These are phyloP conservation scores for Neotropicomus parvogracilis DNA, from an alignment of 1,284 basidiomycete genomes.

Conservation along the genomic window DNA sequence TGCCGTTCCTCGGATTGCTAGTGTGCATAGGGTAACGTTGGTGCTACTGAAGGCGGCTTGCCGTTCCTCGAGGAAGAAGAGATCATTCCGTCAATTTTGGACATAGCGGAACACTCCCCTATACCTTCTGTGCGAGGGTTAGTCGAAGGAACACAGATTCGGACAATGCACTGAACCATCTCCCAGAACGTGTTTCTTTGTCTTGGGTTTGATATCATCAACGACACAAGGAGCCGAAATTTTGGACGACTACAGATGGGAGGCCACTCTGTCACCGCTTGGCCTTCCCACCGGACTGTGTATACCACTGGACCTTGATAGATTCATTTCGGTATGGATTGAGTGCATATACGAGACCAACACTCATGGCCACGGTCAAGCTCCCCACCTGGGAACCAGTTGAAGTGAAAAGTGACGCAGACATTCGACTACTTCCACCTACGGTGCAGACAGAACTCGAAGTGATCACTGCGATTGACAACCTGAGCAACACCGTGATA, in stretches of 20 bases:
- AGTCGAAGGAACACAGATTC: conserved; percentile 26
- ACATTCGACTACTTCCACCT: conserved; percentile 58
- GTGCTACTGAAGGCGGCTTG: conserved; percentile 86
- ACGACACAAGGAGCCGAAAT: conserved; percentile 77
- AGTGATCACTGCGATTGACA: conserved; percentile 86
- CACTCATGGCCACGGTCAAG: conserved; percentile 37
- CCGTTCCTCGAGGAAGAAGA: conserved; percentile 94
- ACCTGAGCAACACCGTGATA: conserved; percentile 93
- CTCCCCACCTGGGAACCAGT: conserved; percentile 73
- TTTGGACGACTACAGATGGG: conserved; percentile 90
- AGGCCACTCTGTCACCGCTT: conserved; percentile 84
- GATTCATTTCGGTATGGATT: conserved; percentile 74
- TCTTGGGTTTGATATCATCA: conserved; percentile 79
- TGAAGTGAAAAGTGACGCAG: conserved; percentile 41
- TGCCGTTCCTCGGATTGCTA: neutral
- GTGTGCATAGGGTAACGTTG: conserved; percentile 80
- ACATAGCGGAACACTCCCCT: conserved; percentile 86
- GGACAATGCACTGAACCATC: conserved; percentile 8
- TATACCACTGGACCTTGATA: conserved; percentile 77
- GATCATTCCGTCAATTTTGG: conserved; percentile 83
- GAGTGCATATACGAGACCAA: neutral
- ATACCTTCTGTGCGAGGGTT: conserved; percentile 94
- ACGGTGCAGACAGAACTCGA: conserved; percentile 77
- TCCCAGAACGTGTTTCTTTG: conserved; percentile 90
- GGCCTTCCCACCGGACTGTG: conserved; percentile 88